These are phyloP conservation scores for Plantago coronopus DNA, from an alignment of 305 asterid species.

Conservation along the genomic window DNA sequence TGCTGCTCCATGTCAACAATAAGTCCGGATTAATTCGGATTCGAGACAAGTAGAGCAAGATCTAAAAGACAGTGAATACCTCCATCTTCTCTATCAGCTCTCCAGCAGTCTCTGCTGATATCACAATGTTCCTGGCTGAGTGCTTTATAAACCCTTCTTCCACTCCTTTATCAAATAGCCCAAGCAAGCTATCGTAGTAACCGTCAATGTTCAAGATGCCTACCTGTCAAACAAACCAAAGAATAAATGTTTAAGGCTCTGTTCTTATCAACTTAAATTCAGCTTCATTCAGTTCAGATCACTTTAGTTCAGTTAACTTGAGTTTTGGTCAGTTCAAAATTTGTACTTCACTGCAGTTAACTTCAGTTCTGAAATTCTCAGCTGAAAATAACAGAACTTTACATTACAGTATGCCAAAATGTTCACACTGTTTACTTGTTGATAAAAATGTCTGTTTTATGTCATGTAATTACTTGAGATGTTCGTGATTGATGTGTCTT, in stretches of 20 bases:
- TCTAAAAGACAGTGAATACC: conserved; percentile 27
- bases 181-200: conserved; percentile 55
- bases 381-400: too few species aligned
- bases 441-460: neutral
- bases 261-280: too few species aligned
- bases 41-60: neutral
- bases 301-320: too few species aligned
- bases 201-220: conserved; percentile 66
- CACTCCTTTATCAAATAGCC: conserved; percentile 61
- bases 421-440: neutral
- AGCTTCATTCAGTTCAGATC: too few species aligned
- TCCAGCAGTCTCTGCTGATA: conserved; percentile 48
- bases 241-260: too few species aligned
- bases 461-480: conserved; percentile 11
- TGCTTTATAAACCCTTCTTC: conserved; percentile 62
- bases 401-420: neutral
- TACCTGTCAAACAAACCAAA: conserved; percentile 39
- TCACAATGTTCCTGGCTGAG: conserved; percentile 49
- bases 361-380: too few species aligned
- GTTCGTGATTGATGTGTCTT: conserved; percentile 9
- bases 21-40: neutral
- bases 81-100: conserved; percentile 60
- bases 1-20: neutral
- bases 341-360: too few species aligned
- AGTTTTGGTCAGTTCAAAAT: too few species aligned